Evolutionary conservation across 176 grass and related monocot species (phyloP), one percentile per base, ranked within the genome.

Genomic region (Oropetium thomaeum): DNA sequence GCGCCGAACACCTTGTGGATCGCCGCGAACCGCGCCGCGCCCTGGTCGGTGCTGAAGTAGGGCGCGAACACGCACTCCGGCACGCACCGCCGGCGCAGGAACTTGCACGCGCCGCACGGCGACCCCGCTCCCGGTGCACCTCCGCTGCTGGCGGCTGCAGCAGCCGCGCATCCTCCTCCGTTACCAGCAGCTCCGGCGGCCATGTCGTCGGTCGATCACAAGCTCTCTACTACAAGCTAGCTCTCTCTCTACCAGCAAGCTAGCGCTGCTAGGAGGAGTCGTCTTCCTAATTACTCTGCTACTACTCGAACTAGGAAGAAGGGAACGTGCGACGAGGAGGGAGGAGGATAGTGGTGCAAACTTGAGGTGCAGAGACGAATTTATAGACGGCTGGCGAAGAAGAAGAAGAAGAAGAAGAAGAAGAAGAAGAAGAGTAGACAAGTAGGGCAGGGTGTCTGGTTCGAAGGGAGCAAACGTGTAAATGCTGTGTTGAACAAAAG

Each of bases 1-100:
- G 95, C 95, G 63, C 95, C 95, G 57, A 98, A 98, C 14, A 98
- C 86, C 86, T 89, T 98, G 85, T 98, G 95, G 68, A 94, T 94
- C 10, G 95, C 95, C 0, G 95, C 91, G 61, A 98, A 98, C 37
- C 75, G 78, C 2, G 84, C 89, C 2, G 91, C 77, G 28, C 90
- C 91, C 58, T 98, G 86, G 12, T 98, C 95, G 47, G 71, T 84
- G 84, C 84, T 89, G 82, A 98, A 98, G 86, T 98, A 92, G 8
- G 95, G 95, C 65, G 95, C 90, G 70, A 98, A 98, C 16, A 98
- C 86, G 80, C 95, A 98, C 60, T 93, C 91, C 1, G 91, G 25
- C 28, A 92, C 84, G 65, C 95, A 98, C 5, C 88, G 83, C 51
- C 95, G 85, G 14, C 91, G 88, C 35, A 98, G 69, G 79, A 98